These are phyloP conservation scores for Mycena metata DNA, from an alignment of 768 basidiomycete genomes.

Conservation along the genomic window DNA sequence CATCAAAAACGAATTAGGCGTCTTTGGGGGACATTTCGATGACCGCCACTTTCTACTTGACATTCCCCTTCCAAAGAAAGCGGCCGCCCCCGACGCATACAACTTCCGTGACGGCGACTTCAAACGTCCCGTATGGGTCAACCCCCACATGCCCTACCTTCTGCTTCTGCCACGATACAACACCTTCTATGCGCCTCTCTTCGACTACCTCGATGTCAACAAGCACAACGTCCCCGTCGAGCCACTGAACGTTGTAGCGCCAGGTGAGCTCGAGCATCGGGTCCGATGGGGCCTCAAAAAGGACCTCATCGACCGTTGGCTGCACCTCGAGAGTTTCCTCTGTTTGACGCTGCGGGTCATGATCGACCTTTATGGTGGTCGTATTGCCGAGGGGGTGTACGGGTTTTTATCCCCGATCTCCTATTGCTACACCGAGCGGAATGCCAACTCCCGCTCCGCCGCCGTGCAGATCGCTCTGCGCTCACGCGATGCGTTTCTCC, in stretches of 20 bases:
- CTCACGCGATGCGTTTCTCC: slow-evolving; percentile 35
- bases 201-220: slow-evolving; percentile 27
- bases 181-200: slow-evolving; percentile 29
- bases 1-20: slow-evolving; percentile 22
- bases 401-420: slow-evolving; percentile 18
- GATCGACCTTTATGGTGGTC: slow-evolving; percentile 20
- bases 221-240: slow-evolving; percentile 25
- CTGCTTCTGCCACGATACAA: slow-evolving; percentile 28
- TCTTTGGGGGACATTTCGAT: slow-evolving; percentile 36
- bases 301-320: slow-evolving; percentile 27
- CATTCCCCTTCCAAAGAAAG: slow-evolving; percentile 23
- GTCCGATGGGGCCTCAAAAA: slow-evolving; percentile 30
- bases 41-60: slow-evolving; percentile 26
- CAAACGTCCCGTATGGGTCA: slow-evolving; percentile 27
- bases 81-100: slow-evolving; percentile 23
- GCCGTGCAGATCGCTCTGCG: slow-evolving; percentile 22
- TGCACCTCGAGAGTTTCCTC: slow-evolving; percentile 31
- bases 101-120: slow-evolving; percentile 19
- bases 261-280: background rate
- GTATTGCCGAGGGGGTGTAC: slow-evolving; percentile 23
- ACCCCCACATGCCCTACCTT: slow-evolving; percentile 28
- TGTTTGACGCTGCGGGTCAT: slow-evolving; percentile 24
- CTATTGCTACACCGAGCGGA: slow-evolving; percentile 28
- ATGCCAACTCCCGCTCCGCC: slow-evolving; percentile 10
- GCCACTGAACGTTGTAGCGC: background rate